phyloP scores from a whole-genome alignment of 106 monocot species.

The Amphibolis antarctica region DNA sequence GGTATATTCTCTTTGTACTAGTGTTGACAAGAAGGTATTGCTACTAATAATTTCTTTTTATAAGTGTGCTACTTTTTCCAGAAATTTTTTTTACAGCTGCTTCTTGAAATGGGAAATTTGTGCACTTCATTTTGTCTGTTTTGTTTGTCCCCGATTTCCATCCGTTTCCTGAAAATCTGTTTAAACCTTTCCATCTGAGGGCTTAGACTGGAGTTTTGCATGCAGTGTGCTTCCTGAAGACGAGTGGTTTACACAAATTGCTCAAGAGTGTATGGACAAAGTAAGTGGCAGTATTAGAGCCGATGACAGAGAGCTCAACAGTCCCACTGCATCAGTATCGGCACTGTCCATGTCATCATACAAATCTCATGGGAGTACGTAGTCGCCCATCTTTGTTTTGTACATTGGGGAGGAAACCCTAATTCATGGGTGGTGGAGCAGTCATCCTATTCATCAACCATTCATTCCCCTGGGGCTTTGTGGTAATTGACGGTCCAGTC shows the following conservation, averaged over 20 bases:
- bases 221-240: constrained; percentile 76
- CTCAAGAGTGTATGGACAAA: constrained; percentile 55
- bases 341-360: constrained; percentile 71
- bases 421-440: neutral
- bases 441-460: neutral
- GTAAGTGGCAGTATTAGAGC: constrained; percentile 31
- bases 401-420: neutral
- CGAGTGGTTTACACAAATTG: constrained; percentile 71
- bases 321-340: constrained; percentile 87
- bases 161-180: neutral
- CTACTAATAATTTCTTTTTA: neutral
- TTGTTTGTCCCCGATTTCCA: neutral
- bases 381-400: constrained; percentile 1
- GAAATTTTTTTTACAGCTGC: neutral
- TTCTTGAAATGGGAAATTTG: no score
- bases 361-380: constrained; percentile 68
- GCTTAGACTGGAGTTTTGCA: neutral
- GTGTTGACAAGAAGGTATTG: neutral
- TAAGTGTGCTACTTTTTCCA: neutral
- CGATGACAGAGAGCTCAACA: constrained; percentile 66
- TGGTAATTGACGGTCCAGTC: constrained; percentile 2
- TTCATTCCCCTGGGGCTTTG: neutral
- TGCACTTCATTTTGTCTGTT: no score
- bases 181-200: neutral
- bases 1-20: constrained; percentile 22